phyloP scores from a whole-genome alignment of 768 basidiomycete genomes.

The Pisolithus microcarpus region DNA sequence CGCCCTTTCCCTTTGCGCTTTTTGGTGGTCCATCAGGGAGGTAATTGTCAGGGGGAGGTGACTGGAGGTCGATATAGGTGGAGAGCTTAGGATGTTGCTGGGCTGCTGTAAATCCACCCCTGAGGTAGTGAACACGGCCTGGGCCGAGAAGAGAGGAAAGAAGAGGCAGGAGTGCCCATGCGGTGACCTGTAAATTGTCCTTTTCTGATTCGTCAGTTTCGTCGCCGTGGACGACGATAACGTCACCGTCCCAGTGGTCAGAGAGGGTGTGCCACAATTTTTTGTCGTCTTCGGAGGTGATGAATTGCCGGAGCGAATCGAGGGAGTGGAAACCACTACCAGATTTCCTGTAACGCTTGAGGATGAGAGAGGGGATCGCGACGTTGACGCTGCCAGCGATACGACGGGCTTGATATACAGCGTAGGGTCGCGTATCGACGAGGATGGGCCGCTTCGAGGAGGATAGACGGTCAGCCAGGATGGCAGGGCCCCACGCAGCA shows the following conservation, averaged over 20 bases:
- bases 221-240: slow-evolving; percentile 68
- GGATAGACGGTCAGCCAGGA: slow-evolving; percentile 43
- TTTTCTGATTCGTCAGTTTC: slow-evolving; percentile 66
- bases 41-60: slow-evolving; percentile 8
- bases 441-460: slow-evolving; percentile 54
- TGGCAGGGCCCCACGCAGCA: slow-evolving; percentile 35
- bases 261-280: slow-evolving; percentile 62
- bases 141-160: slow-evolving; percentile 50
- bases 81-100: slow-evolving; percentile 51
- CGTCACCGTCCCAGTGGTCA: slow-evolving; percentile 59
- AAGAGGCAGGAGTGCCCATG: slow-evolving; percentile 67
- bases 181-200: slow-evolving; percentile 45
- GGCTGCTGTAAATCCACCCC: slow-evolving; percentile 63
- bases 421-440: slow-evolving; percentile 74
- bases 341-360: slow-evolving; percentile 74
- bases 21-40: slow-evolving; percentile 14
- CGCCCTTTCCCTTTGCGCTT: slow-evolving; percentile 37
- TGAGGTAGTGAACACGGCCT: slow-evolving; percentile 58
- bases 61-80: slow-evolving; percentile 37
- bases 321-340: slow-evolving; percentile 54
- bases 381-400: slow-evolving; percentile 72
- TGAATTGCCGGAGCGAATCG: slow-evolving; percentile 68
- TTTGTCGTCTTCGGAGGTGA: slow-evolving; percentile 73
- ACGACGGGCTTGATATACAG: slow-evolving; percentile 57
- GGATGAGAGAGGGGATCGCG: slow-evolving; percentile 83